Conservation (phyloP, 768 basidiomycete genomes). For the Mycena haematopus region DNA sequence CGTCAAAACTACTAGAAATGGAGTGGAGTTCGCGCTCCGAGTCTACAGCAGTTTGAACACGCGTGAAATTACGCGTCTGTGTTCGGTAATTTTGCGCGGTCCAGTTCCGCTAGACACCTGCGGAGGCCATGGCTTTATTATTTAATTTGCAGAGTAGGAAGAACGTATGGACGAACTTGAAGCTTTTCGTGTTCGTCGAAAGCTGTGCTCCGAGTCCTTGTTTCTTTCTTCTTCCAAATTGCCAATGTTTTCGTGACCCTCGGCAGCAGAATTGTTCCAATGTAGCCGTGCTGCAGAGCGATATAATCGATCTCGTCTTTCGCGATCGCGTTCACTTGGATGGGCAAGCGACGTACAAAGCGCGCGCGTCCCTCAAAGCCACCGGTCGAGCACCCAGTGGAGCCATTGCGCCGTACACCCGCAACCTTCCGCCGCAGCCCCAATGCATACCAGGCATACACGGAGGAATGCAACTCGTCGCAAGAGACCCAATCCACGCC, state of each 20-base stretch:
- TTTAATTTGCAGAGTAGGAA: too few relatives aligned
- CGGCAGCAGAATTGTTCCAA: too few relatives aligned
- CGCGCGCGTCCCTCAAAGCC: background rate
- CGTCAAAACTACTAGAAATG: background rate
- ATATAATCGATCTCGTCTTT: too few relatives aligned
- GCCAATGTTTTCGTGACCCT: too few relatives aligned
- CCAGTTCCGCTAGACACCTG: conserved; percentile 1
- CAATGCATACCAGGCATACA: background rate
- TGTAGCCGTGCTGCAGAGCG: too few relatives aligned
- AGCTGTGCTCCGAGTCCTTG: too few relatives aligned
- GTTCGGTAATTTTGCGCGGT: conserved; percentile 1
- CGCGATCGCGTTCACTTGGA: background rate
- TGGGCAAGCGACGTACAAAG: conserved; percentile 1
- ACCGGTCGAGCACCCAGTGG: background rate
- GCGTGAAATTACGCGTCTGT: background rate
- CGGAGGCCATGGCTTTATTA: too few relatives aligned
- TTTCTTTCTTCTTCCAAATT: too few relatives aligned
- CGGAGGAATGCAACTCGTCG: background rate
- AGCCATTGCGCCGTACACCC: background rate
- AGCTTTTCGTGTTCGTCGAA: too few relatives aligned
- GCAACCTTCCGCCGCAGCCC: too few relatives aligned
- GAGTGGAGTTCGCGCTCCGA: background rate
- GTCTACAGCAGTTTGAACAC: too few relatives aligned
- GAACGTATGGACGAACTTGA: too few relatives aligned
- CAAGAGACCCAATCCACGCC: background rate